These are phyloP conservation scores for Neurospora sublineolata DNA, from an alignment of 495 filamentous ascomycete genomes.

Conservation along the genomic window DNA sequence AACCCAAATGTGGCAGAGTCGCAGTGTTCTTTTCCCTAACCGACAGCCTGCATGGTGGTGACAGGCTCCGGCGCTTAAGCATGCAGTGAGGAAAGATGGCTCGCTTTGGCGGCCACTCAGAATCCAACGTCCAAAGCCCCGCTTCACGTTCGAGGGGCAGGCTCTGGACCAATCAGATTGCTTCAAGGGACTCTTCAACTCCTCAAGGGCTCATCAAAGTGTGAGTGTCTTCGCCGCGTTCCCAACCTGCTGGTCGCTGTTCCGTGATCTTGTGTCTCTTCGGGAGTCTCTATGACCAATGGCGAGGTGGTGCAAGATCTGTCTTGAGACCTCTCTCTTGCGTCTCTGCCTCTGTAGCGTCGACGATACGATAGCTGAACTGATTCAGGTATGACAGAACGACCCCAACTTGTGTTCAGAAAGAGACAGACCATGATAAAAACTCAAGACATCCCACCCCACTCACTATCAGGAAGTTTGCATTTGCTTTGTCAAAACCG, in stretches of 20 bases:
- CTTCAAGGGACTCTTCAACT: slow-evolving; percentile 1
- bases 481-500: neutral
- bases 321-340: neutral
- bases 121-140: slow-evolving; percentile 6
- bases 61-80: slow-evolving; percentile 27
- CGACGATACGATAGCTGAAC: neutral
- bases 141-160: slow-evolving; percentile 7
- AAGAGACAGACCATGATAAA: neutral
- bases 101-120: slow-evolving; percentile 21
- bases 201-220: neutral
- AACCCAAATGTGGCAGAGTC: neutral
- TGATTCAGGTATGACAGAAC: neutral
- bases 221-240: slow-evolving; percentile 6
- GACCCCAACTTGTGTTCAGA: neutral
- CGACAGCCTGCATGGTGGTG: slow-evolving; percentile 22
- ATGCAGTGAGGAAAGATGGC: slow-evolving; percentile 10
- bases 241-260: slow-evolving; percentile 18
- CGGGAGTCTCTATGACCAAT: slow-evolving; percentile 5
- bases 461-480: neutral
- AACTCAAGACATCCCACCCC: neutral
- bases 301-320: neutral
- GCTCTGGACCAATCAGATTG: slow-evolving; percentile 10
- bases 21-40: slow-evolving; percentile 3
- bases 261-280: neutral
- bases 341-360: neutral